Evolutionary conservation across 2,329 filamentous ascomycete genomes (phyloP), one percentile per base, ranked within the genome.

Genomic region (Aspergillus hortae): DNA sequence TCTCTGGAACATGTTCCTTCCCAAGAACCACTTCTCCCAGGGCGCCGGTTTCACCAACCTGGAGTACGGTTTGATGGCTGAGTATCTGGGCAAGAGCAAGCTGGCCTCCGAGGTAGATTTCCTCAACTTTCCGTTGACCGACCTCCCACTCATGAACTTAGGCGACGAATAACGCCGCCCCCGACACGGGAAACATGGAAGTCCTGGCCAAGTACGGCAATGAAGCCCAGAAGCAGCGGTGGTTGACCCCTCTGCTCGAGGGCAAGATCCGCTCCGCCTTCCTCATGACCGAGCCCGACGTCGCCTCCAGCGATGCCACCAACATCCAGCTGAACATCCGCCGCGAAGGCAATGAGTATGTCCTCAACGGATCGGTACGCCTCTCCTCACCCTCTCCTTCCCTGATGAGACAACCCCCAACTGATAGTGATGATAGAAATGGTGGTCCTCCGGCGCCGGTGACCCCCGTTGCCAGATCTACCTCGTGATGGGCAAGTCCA

Each of bases 1-100:
- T 1, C 80, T 99, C 43, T 99, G 94, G 94, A 99, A 99, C 76
- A 88, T 99, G 87, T 99, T 99, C 80, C 75, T 99, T 61, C 90
- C 94, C 59, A 92, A 89, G 77, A 91, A 87, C 64, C 92, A 96
- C 76, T 97, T 96, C 81, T 90, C 88, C 72, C 90, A 96, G 77
- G 95, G 91, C 1, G 91, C 92, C 21, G 94, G 94, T 32, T 96
- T 90, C 77, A 90, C 86, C 54, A 99, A 97, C 74, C 79, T 99
- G 56, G 94, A 99, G 75, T 99, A 99, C 69, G 94, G 92, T 11
- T 77, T 99, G 64, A 99, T 97, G 92, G 94, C 94, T 15, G 94
- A 99, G 77, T 89, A 90, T 76, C 79, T 97, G 62, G 94, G 94
- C 58, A 92, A 90, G 77, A 95, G 89, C 61, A 80, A 83, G 67